phyloP scores from a whole-genome alignment of 495 filamentous ascomycete species.

The Penicillium dipodomyicola region DNA sequence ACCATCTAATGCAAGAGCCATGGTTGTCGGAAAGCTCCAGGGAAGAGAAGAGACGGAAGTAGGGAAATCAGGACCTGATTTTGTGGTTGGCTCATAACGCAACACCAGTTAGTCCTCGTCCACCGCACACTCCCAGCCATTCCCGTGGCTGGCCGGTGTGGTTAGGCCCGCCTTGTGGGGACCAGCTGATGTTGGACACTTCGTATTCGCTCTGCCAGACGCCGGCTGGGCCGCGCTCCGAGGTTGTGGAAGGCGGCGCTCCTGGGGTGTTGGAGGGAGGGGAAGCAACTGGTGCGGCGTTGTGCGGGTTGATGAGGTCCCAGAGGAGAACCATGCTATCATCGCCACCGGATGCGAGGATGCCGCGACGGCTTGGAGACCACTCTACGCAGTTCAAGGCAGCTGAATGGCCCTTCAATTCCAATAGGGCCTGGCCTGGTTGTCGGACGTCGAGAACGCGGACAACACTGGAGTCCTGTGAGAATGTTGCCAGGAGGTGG shows the following conservation, averaged over 20 bases:
- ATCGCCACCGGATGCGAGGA: conserved; percentile 88
- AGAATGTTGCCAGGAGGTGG: conserved; percentile 94
- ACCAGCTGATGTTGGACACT: conserved; percentile 93
- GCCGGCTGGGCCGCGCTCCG: conserved; percentile 66
- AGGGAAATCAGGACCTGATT: not conserved
- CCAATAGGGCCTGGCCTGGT: conserved; percentile 90
- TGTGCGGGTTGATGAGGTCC: conserved; percentile 78
- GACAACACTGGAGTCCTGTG: conserved; percentile 86
- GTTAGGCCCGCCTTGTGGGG: conserved; percentile 69
- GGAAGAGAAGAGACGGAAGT: not conserved
- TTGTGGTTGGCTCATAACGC: conserved; percentile 46
- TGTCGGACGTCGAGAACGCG: conserved; percentile 96
- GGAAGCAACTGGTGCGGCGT: conserved; percentile 47
- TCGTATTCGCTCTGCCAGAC: conserved; percentile 96
- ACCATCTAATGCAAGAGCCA: conserved; percentile 1
- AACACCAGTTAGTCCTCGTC: conserved; percentile 88
- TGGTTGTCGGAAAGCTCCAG: not conserved
- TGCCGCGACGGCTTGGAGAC: conserved; percentile 82
- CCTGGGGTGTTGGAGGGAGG: conserved; percentile 34
- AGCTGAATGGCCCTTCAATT: conserved; percentile 87
- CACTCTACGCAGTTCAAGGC: conserved; percentile 92
- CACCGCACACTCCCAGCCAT: conserved; percentile 92
- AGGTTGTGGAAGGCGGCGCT: conserved; percentile 34
- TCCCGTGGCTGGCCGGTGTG: conserved; percentile 68
- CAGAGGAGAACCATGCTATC: conserved; percentile 88